Base-by-base conservation (phyloP, 106 monocot species). In the Phalaenopsis equestris region DNA sequence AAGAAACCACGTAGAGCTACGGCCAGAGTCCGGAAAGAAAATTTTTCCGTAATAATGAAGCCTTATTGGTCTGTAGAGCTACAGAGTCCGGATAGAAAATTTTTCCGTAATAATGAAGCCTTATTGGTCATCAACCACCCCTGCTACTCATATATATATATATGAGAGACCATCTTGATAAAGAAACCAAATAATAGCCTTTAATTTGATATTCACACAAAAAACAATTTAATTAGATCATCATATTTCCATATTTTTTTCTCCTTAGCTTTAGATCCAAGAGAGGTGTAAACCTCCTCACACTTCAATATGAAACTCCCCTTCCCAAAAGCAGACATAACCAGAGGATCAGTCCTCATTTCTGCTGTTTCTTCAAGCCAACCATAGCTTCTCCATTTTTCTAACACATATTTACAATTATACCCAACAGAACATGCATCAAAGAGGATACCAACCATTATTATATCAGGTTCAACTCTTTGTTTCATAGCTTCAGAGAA, bases 391-490 rank as follows among this genome's bases (percentile, higher is more conserved):
- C 70, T 88, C 94, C 91, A 94, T 67, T 78, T 47, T 8, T 91
- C 91, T 41, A 94, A 56, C 36, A 87, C 79, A 55, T 73, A 56
- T 10, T 73, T 85, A 41, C 90, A 89, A 85, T 87, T 78, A 77
- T 79, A 94, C 41, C 91, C 90, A 72, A 86, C 45, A 36, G 48
- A 52, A 61, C 87, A 90, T 57, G 91, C 89, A 82, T 91, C 91
- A 84, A 94, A 94, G 43, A 94, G 73, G 14, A 91, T 80, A 67
- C 88, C 83, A 46, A 94, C 45, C 11, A 90, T 91, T 49, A 94
- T 70, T 52, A 94, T 78, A 78, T 94, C 94, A 58, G 90, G 94
- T 82, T 86, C 85, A 55, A 84, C 41, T 36, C 77, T 78, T 5
- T 78, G 46, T 9, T n/a, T 56, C 48, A 79, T 79, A 77, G 82